Conservation (phyloP, 805 yeast species). For the Metschnikowia drakensbergensis region DNA sequence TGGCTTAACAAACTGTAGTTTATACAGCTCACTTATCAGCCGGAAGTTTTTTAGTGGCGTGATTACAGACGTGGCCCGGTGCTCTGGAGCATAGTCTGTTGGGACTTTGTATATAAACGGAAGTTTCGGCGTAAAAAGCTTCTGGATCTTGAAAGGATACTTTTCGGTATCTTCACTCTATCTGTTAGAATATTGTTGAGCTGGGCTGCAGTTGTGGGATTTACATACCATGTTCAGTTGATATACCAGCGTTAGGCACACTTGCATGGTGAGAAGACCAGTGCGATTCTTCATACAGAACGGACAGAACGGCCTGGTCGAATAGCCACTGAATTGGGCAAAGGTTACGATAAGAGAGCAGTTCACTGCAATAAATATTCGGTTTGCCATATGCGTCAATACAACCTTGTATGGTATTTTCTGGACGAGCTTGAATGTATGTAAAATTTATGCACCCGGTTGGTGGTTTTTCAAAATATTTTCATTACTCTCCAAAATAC, state of each 20-base stretch:
- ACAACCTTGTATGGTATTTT: too few species aligned
- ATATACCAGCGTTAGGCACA: background rate
- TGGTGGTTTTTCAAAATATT: too few species aligned
- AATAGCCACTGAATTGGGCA: too few species aligned
- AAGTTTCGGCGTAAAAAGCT: slow-evolving; percentile 54
- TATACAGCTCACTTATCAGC: slow-evolving; percentile 24
- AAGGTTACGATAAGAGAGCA: too few species aligned
- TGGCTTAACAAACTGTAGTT: slow-evolving; percentile 18
- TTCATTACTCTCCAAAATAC: too few species aligned
- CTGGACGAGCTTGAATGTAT: too few species aligned
- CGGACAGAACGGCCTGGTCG: background rate
- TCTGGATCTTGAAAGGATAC: slow-evolving; percentile 43
- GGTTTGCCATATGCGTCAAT: too few species aligned
- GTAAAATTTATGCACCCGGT: too few species aligned
- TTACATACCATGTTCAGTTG: slow-evolving; percentile 1
- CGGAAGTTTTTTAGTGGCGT: slow-evolving; percentile 42
- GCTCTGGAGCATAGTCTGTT: slow-evolving; percentile 45
- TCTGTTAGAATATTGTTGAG: slow-evolving; percentile 10
- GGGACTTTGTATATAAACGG: slow-evolving; percentile 51
- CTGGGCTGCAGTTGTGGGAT: background rate
- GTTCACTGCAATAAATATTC: too few species aligned
- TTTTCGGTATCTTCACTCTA: slow-evolving; percentile 20
- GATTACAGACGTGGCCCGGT: slow-evolving; percentile 45
- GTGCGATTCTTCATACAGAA: slow-evolving; percentile 2
- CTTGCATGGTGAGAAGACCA: background rate